Base-by-base conservation (phyloP, 352 stramenopile species). In the Globisporangium radiosum region DNA sequence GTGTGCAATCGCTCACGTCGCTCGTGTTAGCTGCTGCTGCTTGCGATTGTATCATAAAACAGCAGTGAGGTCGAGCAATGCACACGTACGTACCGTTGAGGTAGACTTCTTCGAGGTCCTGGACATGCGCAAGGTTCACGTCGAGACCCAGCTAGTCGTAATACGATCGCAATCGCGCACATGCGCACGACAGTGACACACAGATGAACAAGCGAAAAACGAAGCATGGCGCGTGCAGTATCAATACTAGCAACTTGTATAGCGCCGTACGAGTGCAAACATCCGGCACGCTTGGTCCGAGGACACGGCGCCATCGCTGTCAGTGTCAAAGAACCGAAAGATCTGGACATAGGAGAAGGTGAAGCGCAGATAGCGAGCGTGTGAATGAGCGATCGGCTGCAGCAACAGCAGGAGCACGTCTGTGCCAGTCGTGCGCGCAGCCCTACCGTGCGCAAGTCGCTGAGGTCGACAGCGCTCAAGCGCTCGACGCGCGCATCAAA, bases 311-410 rank as follows among this genome's bases (percentile, higher is more conserved):
- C 81, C 81, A 37, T 89, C 75, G 48, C 62, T 63, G 64, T 89
- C 73, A 17, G 78, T 86, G 64, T 89, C 81, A 54, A 87, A 89
- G 70, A 74, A 91, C 33, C 76, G 71, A 56, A 91, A 91, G 52
- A 91, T 83, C 81, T 88, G 59, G 4, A 5, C 4, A 4, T 7
- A 48, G 13, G n/a, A 54, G 15, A 48, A 25, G 19, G 19, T 25
- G 19, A 0, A 25, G 19, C 19, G 19, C 19, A 25, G 19, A 25
- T 1, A 25, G 1, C 19, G 19, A 25, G 19, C 19, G 19, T 25
- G 19, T 1, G 19, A 25, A 1, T 15, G 33, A 25, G 1, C 33
- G 53, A 11, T 33, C 17, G 7, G 4, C 5, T 42, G n/a, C 40
- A 53, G 15, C 2, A 53, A n/a, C 49, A 54, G 43, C 8, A 25